Evolutionary conservation across 805 yeast genomes (phyloP).

Genomic region (Maudiozyma serrabonitensis): DNA sequence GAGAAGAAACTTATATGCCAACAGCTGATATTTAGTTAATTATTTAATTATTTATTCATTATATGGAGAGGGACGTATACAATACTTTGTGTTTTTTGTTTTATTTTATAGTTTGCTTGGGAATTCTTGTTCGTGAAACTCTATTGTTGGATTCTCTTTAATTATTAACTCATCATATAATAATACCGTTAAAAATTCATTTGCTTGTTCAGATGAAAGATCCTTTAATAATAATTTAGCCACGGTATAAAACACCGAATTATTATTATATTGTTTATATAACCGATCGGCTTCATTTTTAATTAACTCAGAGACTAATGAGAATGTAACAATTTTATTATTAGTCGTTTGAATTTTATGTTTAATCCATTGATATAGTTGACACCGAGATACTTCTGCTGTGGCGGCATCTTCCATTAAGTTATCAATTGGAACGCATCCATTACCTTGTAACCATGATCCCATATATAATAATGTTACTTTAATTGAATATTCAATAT

Average conservation of each 20-base stretch:
- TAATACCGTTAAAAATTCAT: slow-evolving; percentile 69
- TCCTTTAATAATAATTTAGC: slow-evolving; percentile 65
- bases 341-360: slow-evolving; percentile 54
- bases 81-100: not conserved
- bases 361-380: slow-evolving; percentile 75
- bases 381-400: slow-evolving; percentile 78
- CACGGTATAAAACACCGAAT: slow-evolving; percentile 42
- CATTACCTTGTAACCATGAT: slow-evolving; percentile 77
- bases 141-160: not conserved
- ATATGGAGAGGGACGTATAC: too few relatives aligned
- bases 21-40: too few relatives aligned
- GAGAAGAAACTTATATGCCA: too few relatives aligned
- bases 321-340: slow-evolving; percentile 47
- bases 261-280: slow-evolving; percentile 29
- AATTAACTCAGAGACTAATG: slow-evolving; percentile 46
- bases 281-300: slow-evolving; percentile 52
- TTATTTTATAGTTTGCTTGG: not conserved
- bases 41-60: not conserved
- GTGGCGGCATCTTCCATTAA: slow-evolving; percentile 89
- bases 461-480: slow-evolving; percentile 76
- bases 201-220: slow-evolving; percentile 59
- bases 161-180: slow-evolving; percentile 53
- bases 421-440: slow-evolving; percentile 78
- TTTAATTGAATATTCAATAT: slow-evolving; percentile 56
- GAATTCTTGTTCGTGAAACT: not conserved